phyloP scores from a whole-genome alignment of 257 asterid species.

The Solanum chiquidenum region DNA sequence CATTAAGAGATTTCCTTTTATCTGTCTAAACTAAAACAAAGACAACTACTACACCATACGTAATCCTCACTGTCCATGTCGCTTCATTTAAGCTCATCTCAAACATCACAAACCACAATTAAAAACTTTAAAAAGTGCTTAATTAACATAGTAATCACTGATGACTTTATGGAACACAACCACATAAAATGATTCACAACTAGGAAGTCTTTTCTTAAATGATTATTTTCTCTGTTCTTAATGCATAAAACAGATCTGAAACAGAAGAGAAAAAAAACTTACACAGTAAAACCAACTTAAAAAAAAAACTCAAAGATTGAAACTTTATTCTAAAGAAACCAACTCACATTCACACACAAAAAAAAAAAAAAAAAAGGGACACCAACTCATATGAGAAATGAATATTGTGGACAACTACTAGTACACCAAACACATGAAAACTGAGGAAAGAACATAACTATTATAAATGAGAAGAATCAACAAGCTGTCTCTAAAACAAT shows the following conservation, averaged over 20 bases:
- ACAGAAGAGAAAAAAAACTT: background rate
- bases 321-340: background rate
- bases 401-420: background rate
- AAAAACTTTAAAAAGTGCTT: background rate
- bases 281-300: background rate
- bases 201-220: background rate
- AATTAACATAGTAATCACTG: background rate
- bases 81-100: background rate
- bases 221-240: background rate
- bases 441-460: background rate
- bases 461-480: background rate
- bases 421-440: background rate
- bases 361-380: background rate
- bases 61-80: background rate
- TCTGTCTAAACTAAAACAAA: background rate
- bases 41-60: background rate
- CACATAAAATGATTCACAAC: background rate
- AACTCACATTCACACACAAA: background rate
- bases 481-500: background rate
- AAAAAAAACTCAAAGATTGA: background rate
- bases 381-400: background rate
- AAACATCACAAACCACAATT: background rate
- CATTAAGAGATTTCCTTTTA: background rate
- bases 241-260: background rate
- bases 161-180: background rate